Conservation (phyloP, 108 stramenopile species). For the Craspedostauros australis region DNA sequence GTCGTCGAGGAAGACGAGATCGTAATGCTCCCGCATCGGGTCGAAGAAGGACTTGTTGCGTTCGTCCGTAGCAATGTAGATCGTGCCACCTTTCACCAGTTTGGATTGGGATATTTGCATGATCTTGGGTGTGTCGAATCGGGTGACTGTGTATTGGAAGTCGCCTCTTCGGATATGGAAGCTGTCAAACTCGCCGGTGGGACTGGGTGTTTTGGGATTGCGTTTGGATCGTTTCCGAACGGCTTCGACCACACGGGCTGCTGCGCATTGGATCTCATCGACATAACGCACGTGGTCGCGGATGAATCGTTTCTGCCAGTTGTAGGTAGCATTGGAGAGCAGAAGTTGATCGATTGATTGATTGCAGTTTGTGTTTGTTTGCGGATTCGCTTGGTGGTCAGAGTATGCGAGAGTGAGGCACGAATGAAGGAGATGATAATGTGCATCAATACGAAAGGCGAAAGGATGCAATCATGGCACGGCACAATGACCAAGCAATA, state of each 20-base stretch:
- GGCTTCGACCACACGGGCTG: constrained; percentile 76
- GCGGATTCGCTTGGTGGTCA: too few species aligned
- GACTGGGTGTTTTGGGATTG: constrained; percentile 14
- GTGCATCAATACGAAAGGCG: too few species aligned
- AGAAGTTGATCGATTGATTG: too few species aligned
- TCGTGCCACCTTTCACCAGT: constrained; percentile 41
- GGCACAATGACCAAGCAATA: too few species aligned
- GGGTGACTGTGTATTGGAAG: constrained; percentile 74
- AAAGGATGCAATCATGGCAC: too few species aligned
- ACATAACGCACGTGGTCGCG: constrained; percentile 85
- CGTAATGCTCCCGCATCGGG: constrained; percentile 54
- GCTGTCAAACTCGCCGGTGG: constrained; percentile 58
- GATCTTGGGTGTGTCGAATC: constrained; percentile 48
- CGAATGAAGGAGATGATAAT: too few species aligned
- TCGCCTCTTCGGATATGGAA: constrained; percentile 82
- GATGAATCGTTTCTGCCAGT: constrained; percentile 76
- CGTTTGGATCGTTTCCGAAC: constrained; percentile 55
- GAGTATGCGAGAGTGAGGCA: too few species aligned
- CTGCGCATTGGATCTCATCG: constrained; percentile 90
- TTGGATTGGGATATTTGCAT: constrained; percentile 36
- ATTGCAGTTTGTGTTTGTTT: too few species aligned
- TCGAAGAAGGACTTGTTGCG: constrained; percentile 74
- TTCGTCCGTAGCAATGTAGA: constrained; percentile 88
- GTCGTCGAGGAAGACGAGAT: constrained; percentile 76
- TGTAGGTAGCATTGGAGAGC: too few species aligned